Evolutionary conservation across 352 stramenopile genomes (phyloP).

Genomic region (Globisporangium perplexum): DNA sequence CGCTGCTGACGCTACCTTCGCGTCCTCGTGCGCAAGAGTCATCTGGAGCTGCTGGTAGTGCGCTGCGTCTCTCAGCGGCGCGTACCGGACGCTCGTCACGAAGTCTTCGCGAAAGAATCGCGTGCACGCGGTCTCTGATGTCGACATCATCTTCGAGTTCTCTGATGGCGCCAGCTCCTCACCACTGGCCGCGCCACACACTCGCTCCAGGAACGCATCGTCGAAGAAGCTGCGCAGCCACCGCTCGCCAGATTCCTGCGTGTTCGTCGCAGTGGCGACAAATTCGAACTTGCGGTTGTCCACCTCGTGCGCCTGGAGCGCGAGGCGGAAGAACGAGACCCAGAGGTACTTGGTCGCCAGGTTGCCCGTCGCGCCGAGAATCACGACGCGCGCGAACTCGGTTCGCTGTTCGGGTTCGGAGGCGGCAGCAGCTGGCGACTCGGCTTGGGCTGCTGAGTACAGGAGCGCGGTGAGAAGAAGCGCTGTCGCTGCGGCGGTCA

Average conservation of each 20-base stretch:
- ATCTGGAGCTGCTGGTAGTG: slow-evolving; percentile 26
- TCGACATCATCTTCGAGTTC: neutral
- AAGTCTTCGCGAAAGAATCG: slow-evolving; percentile 32
- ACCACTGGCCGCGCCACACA: slow-evolving; percentile 22
- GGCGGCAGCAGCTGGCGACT: neutral
- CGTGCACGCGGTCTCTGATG: neutral
- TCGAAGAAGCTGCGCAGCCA: slow-evolving; percentile 41
- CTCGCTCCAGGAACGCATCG: slow-evolving; percentile 19
- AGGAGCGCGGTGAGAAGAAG: no score
- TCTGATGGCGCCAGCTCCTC: neutral
- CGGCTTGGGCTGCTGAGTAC: neutral
- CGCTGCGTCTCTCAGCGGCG: slow-evolving; percentile 23
- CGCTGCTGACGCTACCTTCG: neutral
- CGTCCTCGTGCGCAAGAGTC: slow-evolving; percentile 10
- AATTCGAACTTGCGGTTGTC: slow-evolving; percentile 20
- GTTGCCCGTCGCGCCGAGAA: slow-evolving; percentile 72
- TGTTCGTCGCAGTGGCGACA: slow-evolving; percentile 37
- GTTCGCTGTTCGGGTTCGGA: neutral
- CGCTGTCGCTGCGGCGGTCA: neutral
- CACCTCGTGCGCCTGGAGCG: slow-evolving; percentile 19
- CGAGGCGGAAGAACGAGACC: slow-evolving; percentile 60
- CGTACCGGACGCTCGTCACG: slow-evolving; percentile 36
- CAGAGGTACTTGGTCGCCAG: slow-evolving; percentile 83
- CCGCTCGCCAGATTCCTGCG: slow-evolving; percentile 14
- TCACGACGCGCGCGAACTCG: slow-evolving; percentile 35